Evolutionary conservation across 192 early-diverging fungal genomes (phyloP).

Genomic region (Chytriomyces sp.): DNA sequence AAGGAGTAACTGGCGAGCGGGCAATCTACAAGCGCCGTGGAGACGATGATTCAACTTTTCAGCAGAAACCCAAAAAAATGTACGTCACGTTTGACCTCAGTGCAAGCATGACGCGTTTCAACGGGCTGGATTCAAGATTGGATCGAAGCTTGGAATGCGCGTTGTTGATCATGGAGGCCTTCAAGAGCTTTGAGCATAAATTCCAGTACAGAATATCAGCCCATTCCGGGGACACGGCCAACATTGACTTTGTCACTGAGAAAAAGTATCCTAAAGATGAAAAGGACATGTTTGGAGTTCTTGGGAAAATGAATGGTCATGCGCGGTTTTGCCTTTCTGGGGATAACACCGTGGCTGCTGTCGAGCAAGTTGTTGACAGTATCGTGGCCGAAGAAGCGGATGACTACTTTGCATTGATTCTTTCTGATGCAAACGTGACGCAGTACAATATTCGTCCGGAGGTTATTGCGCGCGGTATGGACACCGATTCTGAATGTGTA

Average conservation of each 20-base stretch:
- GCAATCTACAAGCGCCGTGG: conserved; percentile 82
- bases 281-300: conserved; percentile 64
- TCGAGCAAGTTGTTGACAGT: conserved; percentile 67
- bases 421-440: conserved; percentile 81
- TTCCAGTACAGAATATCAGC: conserved; percentile 77
- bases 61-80: conserved; percentile 77
- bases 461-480: conserved; percentile 51
- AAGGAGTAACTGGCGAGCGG: conserved; percentile 76
- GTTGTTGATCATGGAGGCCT: conserved; percentile 69
- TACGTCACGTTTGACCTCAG: conserved; percentile 81
- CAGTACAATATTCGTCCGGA: conserved; percentile 80
- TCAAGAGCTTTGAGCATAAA: conserved; percentile 78
- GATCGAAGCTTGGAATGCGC: conserved; percentile 50
- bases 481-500: neutral
- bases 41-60: conserved; percentile 70
- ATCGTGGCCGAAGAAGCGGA: conserved; percentile 72
- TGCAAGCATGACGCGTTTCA: conserved; percentile 56
- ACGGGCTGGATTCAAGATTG: conserved; percentile 53
- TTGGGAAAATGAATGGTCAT: conserved; percentile 76
- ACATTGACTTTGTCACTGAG: conserved; percentile 72
- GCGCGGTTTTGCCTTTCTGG: conserved; percentile 79
- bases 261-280: conserved; percentile 79
- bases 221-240: conserved; percentile 76
- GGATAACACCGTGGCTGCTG: conserved; percentile 76
- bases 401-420: conserved; percentile 78